Percentiles rank a stretch among this genome's conserved stretches.
Conservation (phyloP, 257 asterid genomes). For the Penstemon davidsonii region DNA sequence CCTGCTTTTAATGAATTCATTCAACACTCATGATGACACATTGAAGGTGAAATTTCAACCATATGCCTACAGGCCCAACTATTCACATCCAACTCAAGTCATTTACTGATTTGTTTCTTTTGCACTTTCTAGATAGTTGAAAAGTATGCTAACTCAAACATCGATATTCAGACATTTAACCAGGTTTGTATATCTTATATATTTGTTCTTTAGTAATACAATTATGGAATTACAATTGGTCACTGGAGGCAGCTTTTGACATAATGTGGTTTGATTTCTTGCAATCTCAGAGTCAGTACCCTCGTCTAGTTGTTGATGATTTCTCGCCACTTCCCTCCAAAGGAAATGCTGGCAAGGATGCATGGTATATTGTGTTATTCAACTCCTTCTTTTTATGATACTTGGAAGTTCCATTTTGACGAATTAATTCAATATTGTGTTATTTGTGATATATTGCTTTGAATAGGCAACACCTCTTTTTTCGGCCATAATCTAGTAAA, state of each 20-base stretch:
- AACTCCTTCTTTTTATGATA: constrained; percentile 1
- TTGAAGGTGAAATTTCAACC: constrained; percentile 58
- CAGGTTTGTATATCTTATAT: constrained; percentile 56
- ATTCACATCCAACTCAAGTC: constrained; percentile 8
- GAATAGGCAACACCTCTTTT: background rate
- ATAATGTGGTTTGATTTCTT: constrained; percentile 21
- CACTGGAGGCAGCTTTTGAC: constrained; percentile 3
- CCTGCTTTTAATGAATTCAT: constrained; percentile 93
- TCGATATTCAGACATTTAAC: constrained; percentile 90
- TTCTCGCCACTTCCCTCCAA: constrained; percentile 80
- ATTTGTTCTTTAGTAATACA: background rate
- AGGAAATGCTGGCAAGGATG: constrained; percentile 88
- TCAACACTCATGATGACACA: constrained; percentile 98
- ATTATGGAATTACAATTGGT: constrained; percentile 5
- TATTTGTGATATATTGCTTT: background rate
- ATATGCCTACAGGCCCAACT: background rate
- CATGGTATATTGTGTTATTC: constrained; percentile 56
- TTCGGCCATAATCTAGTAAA: background rate
- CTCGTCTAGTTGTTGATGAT: constrained; percentile 90
- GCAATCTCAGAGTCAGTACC: constrained; percentile 85
- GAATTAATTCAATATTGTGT: constrained; percentile 11
- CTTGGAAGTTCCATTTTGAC: background rate
- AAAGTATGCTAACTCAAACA: constrained; percentile 68
- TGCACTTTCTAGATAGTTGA: constrained; percentile 69
- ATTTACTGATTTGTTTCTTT: constrained; percentile 30